Evolutionary conservation across 2,329 filamentous ascomycete genomes (phyloP).

Genomic region (Trichoderma polysporum): DNA sequence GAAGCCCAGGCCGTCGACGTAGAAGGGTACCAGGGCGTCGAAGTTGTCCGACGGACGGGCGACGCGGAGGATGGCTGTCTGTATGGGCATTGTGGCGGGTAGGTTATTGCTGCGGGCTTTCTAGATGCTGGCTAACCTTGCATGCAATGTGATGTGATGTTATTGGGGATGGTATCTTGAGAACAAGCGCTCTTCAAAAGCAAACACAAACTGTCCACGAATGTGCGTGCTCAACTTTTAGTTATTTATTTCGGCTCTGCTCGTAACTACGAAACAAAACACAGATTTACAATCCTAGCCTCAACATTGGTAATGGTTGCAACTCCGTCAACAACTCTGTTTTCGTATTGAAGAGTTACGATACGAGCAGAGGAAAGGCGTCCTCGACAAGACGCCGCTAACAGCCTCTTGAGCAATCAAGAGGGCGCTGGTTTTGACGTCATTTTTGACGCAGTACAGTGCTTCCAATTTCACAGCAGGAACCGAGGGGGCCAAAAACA

Average conservation of each 20-base stretch:
- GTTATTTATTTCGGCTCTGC: neutral
- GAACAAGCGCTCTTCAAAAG: neutral
- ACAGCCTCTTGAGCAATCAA: neutral
- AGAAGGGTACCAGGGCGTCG: conserved; percentile 41
- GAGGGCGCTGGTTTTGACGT: conserved; percentile 1
- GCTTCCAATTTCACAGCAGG: neutral
- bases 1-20: conserved; percentile 43
- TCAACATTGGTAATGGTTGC: neutral
- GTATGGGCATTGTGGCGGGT: conserved; percentile 19
- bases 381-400: neutral
- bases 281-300: neutral
- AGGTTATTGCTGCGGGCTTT: neutral
- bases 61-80: conserved; percentile 38
- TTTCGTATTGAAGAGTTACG: neutral
- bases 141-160: neutral
- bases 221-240: neutral
- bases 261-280: conserved; percentile 3
- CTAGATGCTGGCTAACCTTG: neutral
- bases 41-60: conserved; percentile 43
- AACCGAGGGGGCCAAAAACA: neutral
- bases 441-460: neutral
- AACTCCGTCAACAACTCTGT: neutral
- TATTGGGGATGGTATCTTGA: too few relatives aligned
- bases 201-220: neutral
- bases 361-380: neutral